Base-by-base conservation (phyloP, 495 filamentous ascomycete species). In the Aspergillus saccharolyticus region DNA sequence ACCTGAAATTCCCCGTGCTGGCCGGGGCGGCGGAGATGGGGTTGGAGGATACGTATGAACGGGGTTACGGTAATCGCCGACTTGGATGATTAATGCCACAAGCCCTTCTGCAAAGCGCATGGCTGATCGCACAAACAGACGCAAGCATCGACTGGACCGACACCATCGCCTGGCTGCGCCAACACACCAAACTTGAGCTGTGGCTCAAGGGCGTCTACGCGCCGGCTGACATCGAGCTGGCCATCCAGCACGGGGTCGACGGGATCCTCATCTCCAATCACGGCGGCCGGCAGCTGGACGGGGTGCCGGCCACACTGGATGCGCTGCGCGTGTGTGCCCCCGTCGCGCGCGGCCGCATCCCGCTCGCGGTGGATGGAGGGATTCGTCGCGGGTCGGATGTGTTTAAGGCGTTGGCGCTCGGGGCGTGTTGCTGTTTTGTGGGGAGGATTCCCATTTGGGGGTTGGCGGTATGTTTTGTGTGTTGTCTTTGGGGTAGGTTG, bases 91-190 rank as follows among this genome's bases (percentile, higher is more conserved):
- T 68, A 6, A 33, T 60, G 3, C n/a, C n/a, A n/a, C n/a, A n/a
- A n/a, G n/a, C n/a, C n/a, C 66, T 80, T 18, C 56, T 78, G 0
- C 80, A 76, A 57, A 83, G 81, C 56, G 73, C 74, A 0, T 75
- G 66, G 12, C 75, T 70, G 25, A 4, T 28, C 25, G 3, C 3
- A 28, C 25, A 28, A 65, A 66, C 49, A 61, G 63, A 49, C 20
- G n/a, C 43, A 19, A 45, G 14, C 1, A 45, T 45, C 43, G 0
- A 19, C 4, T 45, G 43, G 43, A 19, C n/a, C 16, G 17, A 45
- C 7, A 45, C 43, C 4, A 45, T 49, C 20, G 58, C 61, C 43
- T 45, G 43, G 44, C 59, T 76, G 21, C 58, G 52, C 19, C 70
- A 60, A 14, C 60, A 76, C 59, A 77, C 74, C 7, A 55, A 57